phyloP scores from a whole-genome alignment of 768 basidiomycete species.

The Pulveroboletus sp. region DNA sequence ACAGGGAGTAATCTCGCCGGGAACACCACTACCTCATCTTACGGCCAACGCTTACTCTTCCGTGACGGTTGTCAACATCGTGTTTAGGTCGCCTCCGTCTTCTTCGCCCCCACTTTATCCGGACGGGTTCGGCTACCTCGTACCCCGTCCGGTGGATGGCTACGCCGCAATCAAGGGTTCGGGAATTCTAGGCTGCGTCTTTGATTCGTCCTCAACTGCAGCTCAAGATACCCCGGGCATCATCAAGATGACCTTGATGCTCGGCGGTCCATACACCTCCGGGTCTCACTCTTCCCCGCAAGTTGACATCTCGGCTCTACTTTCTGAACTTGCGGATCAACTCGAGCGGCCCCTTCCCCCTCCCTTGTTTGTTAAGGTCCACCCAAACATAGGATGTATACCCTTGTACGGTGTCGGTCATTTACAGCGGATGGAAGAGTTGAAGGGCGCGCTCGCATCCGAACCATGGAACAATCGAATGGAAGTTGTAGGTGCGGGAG shows the following conservation, averaged over 20 bases:
- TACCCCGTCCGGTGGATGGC: slow-evolving; percentile 66
- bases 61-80: slow-evolving; percentile 84
- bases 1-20: slow-evolving; percentile 37
- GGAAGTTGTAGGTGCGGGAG: slow-evolving; percentile 77
- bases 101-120: slow-evolving; percentile 55
- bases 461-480: slow-evolving; percentile 45
- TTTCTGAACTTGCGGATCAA: slow-evolving; percentile 40
- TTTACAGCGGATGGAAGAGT: slow-evolving; percentile 56
- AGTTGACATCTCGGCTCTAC: slow-evolving; percentile 22
- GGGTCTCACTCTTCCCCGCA: slow-evolving; percentile 11
- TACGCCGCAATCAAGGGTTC: slow-evolving; percentile 39
- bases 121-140: slow-evolving; percentile 89
- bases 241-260: slow-evolving; percentile 86
- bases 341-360: slow-evolving; percentile 45
- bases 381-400: slow-evolving; percentile 64
- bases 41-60: slow-evolving; percentile 67
- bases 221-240: slow-evolving; percentile 49
- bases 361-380: slow-evolving; percentile 51
- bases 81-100: slow-evolving; percentile 55
- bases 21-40: slow-evolving; percentile 54
- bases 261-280: slow-evolving; percentile 68
- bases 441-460: slow-evolving; percentile 40
- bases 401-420: slow-evolving; percentile 77
- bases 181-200: slow-evolving; percentile 79
- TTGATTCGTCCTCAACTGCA: slow-evolving; percentile 77